Evolutionary conservation across 2,329 filamentous ascomycete genomes (phyloP).

Genomic region (Claviceps sorghi): DNA sequence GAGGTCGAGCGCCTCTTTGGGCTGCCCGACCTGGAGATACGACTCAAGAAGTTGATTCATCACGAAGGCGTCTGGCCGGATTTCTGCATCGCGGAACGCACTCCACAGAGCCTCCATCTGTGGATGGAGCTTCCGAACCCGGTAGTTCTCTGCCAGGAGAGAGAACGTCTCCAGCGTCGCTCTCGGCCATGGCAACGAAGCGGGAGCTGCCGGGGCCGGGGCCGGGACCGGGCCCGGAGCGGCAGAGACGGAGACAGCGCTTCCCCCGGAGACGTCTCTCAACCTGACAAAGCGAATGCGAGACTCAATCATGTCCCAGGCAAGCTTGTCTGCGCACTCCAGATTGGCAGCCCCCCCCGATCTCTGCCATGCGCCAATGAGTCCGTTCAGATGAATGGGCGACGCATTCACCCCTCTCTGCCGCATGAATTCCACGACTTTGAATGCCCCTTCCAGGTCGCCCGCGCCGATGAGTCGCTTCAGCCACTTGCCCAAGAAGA

Average conservation of each 20-base stretch:
- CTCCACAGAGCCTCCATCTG: slow-evolving; percentile 47
- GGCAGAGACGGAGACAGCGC: background rate
- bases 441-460: slow-evolving; percentile 54
- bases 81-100: slow-evolving; percentile 46
- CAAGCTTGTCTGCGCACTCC: slow-evolving; percentile 50
- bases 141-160: slow-evolving; percentile 59
- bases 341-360: slow-evolving; percentile 39
- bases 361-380: slow-evolving; percentile 66
- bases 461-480: slow-evolving; percentile 65
- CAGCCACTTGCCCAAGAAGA: slow-evolving; percentile 80
- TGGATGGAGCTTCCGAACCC: slow-evolving; percentile 41
- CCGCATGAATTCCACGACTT: slow-evolving; percentile 64
- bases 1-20: slow-evolving; percentile 37
- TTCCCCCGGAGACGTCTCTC: slow-evolving; percentile 16
- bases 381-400: slow-evolving; percentile 64
- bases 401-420: slow-evolving; percentile 52
- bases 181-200: slow-evolving; percentile 25
- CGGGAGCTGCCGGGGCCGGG: slow-evolving; percentile 25
- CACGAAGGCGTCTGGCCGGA: slow-evolving; percentile 57
- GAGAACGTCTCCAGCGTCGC: slow-evolving; percentile 69
- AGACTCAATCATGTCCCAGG: slow-evolving; percentile 62
- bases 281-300: slow-evolving; percentile 48
- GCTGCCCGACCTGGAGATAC: slow-evolving; percentile 44
- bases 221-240: background rate
- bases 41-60: slow-evolving; percentile 65